Conservation (phyloP, 192 early-diverging fungal genomes). For the Rhizoclosmatium sp. region DNA sequence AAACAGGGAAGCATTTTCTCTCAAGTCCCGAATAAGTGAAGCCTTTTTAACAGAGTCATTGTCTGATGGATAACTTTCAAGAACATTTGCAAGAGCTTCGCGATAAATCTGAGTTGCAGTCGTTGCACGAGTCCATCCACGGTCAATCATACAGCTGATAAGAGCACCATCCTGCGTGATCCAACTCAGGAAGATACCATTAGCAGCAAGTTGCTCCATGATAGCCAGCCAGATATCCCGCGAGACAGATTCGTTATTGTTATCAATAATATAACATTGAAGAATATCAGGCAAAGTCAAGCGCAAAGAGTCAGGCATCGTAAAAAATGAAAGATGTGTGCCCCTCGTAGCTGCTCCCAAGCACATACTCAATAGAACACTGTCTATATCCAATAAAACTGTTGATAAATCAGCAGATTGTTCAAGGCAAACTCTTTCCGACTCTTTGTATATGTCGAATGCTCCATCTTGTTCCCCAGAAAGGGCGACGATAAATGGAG, state of each 20-base stretch:
- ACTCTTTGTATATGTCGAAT: neutral
- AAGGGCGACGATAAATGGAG: neutral
- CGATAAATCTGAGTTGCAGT: neutral
- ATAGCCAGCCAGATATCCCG: neutral
- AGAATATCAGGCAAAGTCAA: neutral
- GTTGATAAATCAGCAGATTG: neutral
- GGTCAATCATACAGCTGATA: neutral
- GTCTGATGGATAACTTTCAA: neutral
- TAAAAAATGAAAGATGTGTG: neutral
- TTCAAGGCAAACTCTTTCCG: neutral
- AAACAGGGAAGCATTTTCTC: neutral
- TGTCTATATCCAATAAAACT: neutral
- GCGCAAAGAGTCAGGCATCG: neutral
- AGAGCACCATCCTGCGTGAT: neutral
- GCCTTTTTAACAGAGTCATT: neutral
- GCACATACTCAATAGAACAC: neutral
- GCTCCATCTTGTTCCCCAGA: neutral
- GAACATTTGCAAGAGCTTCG: neutral
- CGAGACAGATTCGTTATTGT: neutral
- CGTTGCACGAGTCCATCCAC: constrained; percentile 1
- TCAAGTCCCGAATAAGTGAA: neutral
- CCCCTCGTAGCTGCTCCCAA: neutral
- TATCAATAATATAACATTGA: neutral
- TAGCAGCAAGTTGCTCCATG: neutral
- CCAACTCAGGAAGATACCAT: neutral